Evolutionary conservation across 768 basidiomycete genomes (phyloP).

Genomic region (Tulasnella sp.): DNA sequence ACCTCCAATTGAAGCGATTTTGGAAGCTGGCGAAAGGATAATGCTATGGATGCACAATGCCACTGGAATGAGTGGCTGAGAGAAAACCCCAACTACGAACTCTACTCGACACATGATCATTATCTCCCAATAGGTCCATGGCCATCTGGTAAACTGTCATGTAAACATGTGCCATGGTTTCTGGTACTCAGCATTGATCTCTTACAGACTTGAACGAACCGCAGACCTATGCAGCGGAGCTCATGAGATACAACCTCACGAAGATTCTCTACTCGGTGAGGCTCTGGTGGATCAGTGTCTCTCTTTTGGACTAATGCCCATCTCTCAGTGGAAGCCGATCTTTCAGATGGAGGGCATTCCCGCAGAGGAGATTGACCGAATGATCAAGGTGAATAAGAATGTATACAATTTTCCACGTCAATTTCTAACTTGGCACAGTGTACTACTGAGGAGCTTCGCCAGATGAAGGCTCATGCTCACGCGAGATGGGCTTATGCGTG

Average conservation of each 20-base stretch:
- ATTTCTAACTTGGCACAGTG: too few relatives aligned
- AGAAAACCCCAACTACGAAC: constrained; percentile 6
- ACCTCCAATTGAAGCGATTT: too few relatives aligned
- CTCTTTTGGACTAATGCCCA: too few relatives aligned
- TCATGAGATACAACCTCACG: not conserved
- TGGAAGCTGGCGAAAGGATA: not conserved
- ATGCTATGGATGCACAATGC: not conserved
- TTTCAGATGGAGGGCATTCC: not conserved
- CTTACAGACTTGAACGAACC: not conserved
- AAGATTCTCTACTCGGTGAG: not conserved
- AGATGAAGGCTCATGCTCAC: constrained; percentile 1
- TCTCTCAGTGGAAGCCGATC: constrained; percentile 7
- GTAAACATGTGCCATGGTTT: not conserved
- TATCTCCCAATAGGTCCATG: constrained; percentile 6
- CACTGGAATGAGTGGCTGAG: constrained; percentile 1
- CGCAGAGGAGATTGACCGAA: not conserved
- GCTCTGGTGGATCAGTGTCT: too few relatives aligned
- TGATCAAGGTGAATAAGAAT: too few relatives aligned
- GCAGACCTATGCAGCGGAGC: not conserved
- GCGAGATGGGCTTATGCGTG: constrained; percentile 2
- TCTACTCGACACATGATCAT: not conserved
- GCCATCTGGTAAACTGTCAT: not conserved
- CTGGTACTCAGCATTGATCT: too few relatives aligned
- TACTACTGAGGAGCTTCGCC: not conserved
- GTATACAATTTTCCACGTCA: too few relatives aligned